These are phyloP conservation scores for Xylariaceae sp. DNA, from an alignment of 2,329 filamentous ascomycete genomes.

Conservation along the genomic window DNA sequence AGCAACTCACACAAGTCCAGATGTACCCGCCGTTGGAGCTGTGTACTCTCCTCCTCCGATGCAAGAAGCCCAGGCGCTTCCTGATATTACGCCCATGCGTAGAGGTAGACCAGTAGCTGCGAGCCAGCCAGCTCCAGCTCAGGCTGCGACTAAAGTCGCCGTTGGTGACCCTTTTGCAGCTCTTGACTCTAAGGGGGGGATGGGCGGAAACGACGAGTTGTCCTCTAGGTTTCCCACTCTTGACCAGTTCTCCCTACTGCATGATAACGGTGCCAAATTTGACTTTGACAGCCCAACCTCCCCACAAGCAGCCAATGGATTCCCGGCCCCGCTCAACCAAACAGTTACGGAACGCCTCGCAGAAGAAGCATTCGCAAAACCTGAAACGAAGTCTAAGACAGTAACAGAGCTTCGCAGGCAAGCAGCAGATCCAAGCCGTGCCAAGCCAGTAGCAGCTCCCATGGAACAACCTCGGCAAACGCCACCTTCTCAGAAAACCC, in stretches of 20 bases:
- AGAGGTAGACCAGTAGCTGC: constrained; percentile 67
- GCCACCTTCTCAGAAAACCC: constrained; percentile 31
- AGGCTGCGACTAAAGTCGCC: constrained; percentile 67
- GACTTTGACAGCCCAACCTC: constrained; percentile 68
- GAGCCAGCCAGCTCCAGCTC: constrained; percentile 36
- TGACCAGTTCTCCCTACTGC: constrained; percentile 87
- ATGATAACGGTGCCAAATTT: constrained; percentile 80
- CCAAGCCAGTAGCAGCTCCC: constrained; percentile 25
- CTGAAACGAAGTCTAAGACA: constrained; percentile 28
- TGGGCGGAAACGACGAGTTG: constrained; percentile 69
- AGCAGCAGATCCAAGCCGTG: constrained; percentile 31
- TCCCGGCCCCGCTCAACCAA: constrained; percentile 57
- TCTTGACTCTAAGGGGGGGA: constrained; percentile 65
- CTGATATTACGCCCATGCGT: constrained; percentile 91
- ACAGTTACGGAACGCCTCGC: constrained; percentile 73
- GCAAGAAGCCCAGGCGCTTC: constrained; percentile 65
- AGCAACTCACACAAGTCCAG: constrained; percentile 48
- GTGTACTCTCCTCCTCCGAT: constrained; percentile 75
- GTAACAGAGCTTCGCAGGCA: constrained; percentile 31
- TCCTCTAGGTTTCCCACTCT: constrained; percentile 84
- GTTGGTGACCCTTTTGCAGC: constrained; percentile 85
- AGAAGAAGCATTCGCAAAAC: constrained; percentile 75
- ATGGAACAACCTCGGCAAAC: constrained; percentile 15
- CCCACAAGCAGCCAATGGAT: constrained; percentile 35
- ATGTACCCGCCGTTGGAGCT: constrained; percentile 69